Evolutionary conservation across 306 rosid genomes (phyloP), one percentile per base, ranked within the genome.

Genomic region (Pyrus bretschneideri): DNA sequence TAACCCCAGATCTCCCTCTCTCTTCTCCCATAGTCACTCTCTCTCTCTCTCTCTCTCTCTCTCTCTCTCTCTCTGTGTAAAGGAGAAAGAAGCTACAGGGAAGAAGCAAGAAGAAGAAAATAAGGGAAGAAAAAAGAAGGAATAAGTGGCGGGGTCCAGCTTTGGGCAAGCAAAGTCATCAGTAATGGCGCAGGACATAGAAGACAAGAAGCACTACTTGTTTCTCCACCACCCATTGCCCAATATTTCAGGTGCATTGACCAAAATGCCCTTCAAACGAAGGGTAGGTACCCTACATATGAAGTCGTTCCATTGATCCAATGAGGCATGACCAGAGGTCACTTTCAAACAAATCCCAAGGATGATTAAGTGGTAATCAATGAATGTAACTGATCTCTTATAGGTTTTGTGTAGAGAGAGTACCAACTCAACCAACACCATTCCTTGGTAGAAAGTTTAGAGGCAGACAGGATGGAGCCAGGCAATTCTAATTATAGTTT

Each of bases 391-490:
- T 79, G 76, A 22, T 69, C 31, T 38, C 22, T 31, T 2, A 22
- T 30, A 22, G 38, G 45, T 67, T 76, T 69, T 63, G 31, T 29
- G 59, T 76, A 73, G 74, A 69, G 44, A 64, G 69, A 30, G 35
- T 17, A 64, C 51, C 71, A 44, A 59, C 25, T 27, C 57, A 19
- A 14, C 0, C 30, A 49, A 59, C 78, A 69, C 51, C 58, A 52
- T 60, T 69, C 21, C 64, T 76, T 44, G 45, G 42, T 67, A 75
- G 62, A 62, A 64, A 57, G 58, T 65, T 18, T 46, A 73, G 65
- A 78, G 93, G 93, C 93, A 89, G 79, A 89, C 93, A 89, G 93
- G 78, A 81, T 85, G 89, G 86, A 89, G 93, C 93, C 93, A 89
- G 93, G 93, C 93, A 89, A 76, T 85, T 77, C 35, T 81, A 76